These are phyloP conservation scores for Mycena vitilis DNA, from an alignment of 768 basidiomycete genomes.

Conservation along the genomic window DNA sequence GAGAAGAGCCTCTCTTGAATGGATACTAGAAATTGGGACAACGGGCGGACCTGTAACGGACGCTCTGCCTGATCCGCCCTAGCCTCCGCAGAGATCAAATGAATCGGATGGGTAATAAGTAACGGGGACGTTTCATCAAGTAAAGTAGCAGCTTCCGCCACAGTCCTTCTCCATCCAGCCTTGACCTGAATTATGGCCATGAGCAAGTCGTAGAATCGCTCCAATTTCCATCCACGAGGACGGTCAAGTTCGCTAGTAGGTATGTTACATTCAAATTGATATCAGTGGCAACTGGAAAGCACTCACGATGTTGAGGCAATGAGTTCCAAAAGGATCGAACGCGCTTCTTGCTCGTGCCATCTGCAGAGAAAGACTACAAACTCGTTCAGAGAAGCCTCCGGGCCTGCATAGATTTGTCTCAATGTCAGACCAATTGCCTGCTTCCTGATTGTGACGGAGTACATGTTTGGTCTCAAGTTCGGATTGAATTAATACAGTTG, in stretches of 20 bases:
- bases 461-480: constrained; percentile 7
- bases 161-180: constrained; percentile 9
- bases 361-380: constrained; percentile 1
- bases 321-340: constrained; percentile 13
- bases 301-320: background rate
- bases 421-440: constrained; percentile 5
- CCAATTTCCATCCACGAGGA: background rate
- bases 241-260: background rate
- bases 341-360: constrained; percentile 19
- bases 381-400: background rate
- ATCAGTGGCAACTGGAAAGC: too few species aligned
- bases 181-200: constrained; percentile 13
- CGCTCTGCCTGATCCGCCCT: background rate
- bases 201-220: constrained; percentile 12
- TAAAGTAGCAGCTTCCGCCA: constrained; percentile 10
- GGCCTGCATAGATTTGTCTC: constrained; percentile 3
- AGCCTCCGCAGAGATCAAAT: too few species aligned
- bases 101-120: background rate
- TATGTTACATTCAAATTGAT: background rate
- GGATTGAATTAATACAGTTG: too few species aligned
- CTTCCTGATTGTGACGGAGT: constrained; percentile 3
- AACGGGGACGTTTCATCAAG: background rate
- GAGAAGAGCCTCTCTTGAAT: too few species aligned
- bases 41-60: too few species aligned
- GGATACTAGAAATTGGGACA: too few species aligned